These are phyloP conservation scores for Huntiella omanensis DNA, from an alignment of 2,329 filamentous ascomycete species.

Conservation along the genomic window DNA sequence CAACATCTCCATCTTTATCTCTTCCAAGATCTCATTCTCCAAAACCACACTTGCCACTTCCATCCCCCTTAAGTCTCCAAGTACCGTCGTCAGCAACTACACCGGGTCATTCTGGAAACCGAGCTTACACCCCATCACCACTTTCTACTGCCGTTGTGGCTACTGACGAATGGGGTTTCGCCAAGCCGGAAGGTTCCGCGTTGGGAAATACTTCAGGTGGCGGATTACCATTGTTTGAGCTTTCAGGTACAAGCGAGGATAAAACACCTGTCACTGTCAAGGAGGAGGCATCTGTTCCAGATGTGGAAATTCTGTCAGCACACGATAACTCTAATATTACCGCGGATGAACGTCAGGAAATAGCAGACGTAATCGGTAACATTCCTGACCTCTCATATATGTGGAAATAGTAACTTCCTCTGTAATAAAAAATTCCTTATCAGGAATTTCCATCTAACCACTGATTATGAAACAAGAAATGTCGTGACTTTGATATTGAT, in stretches of 20 bases:
- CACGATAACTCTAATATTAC: not conserved
- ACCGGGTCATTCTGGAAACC: too few species aligned
- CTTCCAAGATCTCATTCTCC: slow-evolving; percentile 2
- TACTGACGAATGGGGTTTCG: too few species aligned
- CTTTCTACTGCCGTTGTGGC: slow-evolving; percentile 2
- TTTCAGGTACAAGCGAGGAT: not conserved
- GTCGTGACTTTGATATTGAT: too few species aligned
- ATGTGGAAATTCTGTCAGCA: not conserved
- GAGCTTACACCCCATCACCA: slow-evolving; percentile 7
- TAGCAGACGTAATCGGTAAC: not conserved
- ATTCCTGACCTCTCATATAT: slow-evolving; percentile 8
- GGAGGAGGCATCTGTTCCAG: not conserved
- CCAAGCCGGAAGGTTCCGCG: not conserved
- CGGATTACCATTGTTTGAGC: not conserved
- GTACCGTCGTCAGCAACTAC: too few species aligned
- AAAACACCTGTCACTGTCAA: not conserved
- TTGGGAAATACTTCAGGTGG: not conserved
- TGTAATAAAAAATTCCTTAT: too few species aligned
- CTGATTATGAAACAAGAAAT: too few species aligned
- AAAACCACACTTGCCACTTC: not conserved
- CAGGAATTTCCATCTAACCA: too few species aligned
- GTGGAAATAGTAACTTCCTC: not conserved
- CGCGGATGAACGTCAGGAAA: not conserved
- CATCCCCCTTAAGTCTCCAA: not conserved
- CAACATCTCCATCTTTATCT: not conserved